Percentiles rank a stretch among this genome's conserved stretches.
These are phyloP conservation scores for Candida sojae DNA, from an alignment of 1,139 yeast species.

Conservation along the genomic window DNA sequence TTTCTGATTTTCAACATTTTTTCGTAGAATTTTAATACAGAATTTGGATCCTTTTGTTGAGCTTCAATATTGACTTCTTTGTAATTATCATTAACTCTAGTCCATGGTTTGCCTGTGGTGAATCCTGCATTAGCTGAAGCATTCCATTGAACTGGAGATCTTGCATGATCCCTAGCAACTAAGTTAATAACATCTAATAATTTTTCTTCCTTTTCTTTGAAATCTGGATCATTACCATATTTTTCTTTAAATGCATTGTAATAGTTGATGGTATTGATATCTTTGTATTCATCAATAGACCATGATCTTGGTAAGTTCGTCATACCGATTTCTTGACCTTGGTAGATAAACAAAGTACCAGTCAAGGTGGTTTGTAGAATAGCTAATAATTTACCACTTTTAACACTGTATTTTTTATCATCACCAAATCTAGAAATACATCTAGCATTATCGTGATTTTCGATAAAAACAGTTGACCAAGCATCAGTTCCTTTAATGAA, in stretches of 20 bases:
- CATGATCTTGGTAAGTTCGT: slow-evolving; percentile 47
- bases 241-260: slow-evolving; percentile 34
- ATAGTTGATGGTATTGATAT: slow-evolving; percentile 49
- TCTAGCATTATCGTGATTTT: slow-evolving; percentile 63
- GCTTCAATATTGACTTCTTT: slow-evolving; percentile 48
- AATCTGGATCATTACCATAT: slow-evolving; percentile 30
- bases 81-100: slow-evolving; percentile 52
- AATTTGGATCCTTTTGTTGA: slow-evolving; percentile 48
- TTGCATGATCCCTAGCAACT: slow-evolving; percentile 54
- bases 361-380: slow-evolving; percentile 48
- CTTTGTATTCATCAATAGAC: slow-evolving; percentile 53
- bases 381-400: slow-evolving; percentile 52
- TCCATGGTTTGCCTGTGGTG: slow-evolving; percentile 56
- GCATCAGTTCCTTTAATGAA: slow-evolving; percentile 53
- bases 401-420: slow-evolving; percentile 30
- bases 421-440: slow-evolving; percentile 54
- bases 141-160: slow-evolving; percentile 65
- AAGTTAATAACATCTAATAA: slow-evolving; percentile 36
- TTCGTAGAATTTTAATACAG: slow-evolving; percentile 50
- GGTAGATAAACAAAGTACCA: slow-evolving; percentile 59
- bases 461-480: slow-evolving; percentile 60
- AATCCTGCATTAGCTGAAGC: slow-evolving; percentile 48
- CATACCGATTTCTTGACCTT: slow-evolving; percentile 65
- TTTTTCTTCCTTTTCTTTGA: slow-evolving; percentile 25
- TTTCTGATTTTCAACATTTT: slow-evolving; percentile 47